Evolutionary conservation across 2,329 filamentous ascomycete genomes (phyloP).

Genomic region (Kalmusia sp.): DNA sequence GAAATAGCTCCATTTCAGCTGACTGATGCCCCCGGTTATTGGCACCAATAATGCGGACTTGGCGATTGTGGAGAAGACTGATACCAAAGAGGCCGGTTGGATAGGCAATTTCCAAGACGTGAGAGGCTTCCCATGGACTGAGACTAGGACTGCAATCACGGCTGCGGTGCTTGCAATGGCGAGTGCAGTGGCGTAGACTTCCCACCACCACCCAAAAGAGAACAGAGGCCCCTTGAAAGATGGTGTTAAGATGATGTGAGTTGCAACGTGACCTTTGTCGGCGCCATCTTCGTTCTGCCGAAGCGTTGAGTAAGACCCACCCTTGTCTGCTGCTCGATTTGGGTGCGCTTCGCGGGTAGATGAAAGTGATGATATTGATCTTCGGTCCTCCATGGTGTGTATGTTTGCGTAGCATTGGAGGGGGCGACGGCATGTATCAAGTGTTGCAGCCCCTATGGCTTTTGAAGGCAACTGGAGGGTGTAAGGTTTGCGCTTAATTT

Average conservation of each 20-base stretch:
- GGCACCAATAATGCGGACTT: slow-evolving; percentile 33
- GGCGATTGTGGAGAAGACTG: slow-evolving; percentile 31
- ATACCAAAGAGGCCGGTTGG: slow-evolving; percentile 16
- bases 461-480: too few relatives aligned
- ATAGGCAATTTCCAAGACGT: slow-evolving; percentile 12
- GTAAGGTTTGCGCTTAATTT: too few relatives aligned
- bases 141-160: slow-evolving; percentile 7
- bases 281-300: not conserved
- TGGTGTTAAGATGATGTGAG: not conserved
- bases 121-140: slow-evolving; percentile 9
- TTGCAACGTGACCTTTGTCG: not conserved
- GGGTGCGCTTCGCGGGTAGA: not conserved
- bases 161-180: not conserved
- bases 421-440: too few relatives aligned
- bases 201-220: slow-evolving; percentile 12
- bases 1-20: slow-evolving; percentile 38
- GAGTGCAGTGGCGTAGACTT: not conserved
- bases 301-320: not conserved
- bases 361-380: not conserved
- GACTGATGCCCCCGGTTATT: slow-evolving; percentile 31
- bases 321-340: not conserved
- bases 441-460: too few relatives aligned
- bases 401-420: too few relatives aligned
- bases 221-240: slow-evolving; percentile 5
- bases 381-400: not conserved